These are phyloP conservation scores for Seiridium cupressi DNA, from an alignment of 2,329 filamentous ascomycete genomes.

Conservation along the genomic window DNA sequence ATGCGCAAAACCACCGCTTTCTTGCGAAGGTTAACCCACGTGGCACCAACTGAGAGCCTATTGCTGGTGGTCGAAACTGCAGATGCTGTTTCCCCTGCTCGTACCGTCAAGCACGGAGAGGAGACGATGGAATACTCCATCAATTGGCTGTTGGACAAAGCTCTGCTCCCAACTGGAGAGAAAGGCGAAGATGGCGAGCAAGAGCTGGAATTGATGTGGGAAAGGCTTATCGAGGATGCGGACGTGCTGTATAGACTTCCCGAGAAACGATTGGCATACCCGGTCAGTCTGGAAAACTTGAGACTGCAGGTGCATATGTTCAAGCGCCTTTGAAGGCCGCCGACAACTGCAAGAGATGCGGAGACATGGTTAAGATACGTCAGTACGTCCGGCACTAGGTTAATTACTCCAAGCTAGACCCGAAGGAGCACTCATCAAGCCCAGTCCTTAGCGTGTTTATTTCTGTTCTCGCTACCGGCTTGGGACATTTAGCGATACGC, in stretches of 20 bases:
- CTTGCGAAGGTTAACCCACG: slow-evolving; percentile 11
- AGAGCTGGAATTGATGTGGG: slow-evolving; percentile 12
- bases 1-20: slow-evolving; percentile 13
- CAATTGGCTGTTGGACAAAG: slow-evolving; percentile 14
- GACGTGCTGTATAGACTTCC: slow-evolving; percentile 7
- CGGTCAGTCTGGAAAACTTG: slow-evolving; percentile 16
- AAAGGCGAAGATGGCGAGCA: slow-evolving; percentile 6
- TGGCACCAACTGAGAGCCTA: slow-evolving; percentile 14
- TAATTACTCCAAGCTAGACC: not conserved
- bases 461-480: no score
- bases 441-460: no score
- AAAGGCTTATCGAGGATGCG: slow-evolving; percentile 11
- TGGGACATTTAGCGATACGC: not conserved
- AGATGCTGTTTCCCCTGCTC: slow-evolving; percentile 8
- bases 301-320: slow-evolving; percentile 17
- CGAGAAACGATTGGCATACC: slow-evolving; percentile 10
- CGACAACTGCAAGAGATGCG: no score
- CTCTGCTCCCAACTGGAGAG: slow-evolving; percentile 10
- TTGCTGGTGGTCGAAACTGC: slow-evolving; percentile 13
- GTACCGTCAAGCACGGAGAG: slow-evolving; percentile 7
- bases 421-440: not conserved
- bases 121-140: slow-evolving; percentile 15
- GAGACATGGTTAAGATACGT: no score
- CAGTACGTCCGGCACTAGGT: no score
- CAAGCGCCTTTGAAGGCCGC: slow-evolving; percentile 11